phyloP scores from a whole-genome alignment of 345 rosid species.

The Citrus unshiu region DNA sequence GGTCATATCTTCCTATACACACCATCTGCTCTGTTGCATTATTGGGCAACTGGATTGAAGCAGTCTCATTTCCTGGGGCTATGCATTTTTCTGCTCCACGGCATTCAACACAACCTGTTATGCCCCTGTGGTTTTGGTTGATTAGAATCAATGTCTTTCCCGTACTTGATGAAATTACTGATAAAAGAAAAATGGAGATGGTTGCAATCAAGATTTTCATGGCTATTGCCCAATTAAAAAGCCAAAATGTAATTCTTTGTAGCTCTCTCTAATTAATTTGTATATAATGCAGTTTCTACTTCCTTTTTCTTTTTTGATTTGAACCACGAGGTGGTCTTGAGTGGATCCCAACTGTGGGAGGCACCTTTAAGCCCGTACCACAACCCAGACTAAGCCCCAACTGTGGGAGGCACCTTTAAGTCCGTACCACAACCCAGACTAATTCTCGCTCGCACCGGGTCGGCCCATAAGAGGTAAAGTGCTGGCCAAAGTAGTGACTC shows the following conservation, averaged over 20 bases:
- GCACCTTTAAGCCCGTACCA: too few species aligned
- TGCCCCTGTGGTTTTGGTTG: background rate
- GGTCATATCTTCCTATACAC: constrained; percentile 2
- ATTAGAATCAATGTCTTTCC: background rate
- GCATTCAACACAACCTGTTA: background rate
- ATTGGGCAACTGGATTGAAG: background rate
- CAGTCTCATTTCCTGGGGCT: background rate
- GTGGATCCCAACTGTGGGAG: too few species aligned
- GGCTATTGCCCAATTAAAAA: background rate
- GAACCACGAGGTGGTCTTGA: too few species aligned
- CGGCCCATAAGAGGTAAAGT: too few species aligned
- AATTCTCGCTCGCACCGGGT: too few species aligned
- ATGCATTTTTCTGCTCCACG: too few species aligned
- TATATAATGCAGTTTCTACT: too few species aligned
- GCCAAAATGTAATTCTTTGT: background rate
- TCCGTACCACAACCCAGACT: too few species aligned
- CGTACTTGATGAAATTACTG: background rate
- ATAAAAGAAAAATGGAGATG: background rate
- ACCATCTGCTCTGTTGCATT: background rate
- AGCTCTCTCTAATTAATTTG: background rate
- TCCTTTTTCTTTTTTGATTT: too few species aligned
- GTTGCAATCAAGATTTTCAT: background rate
- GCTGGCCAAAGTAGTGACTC: too few species aligned
- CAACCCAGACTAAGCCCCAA: too few species aligned
- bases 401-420: too few species aligned